These are phyloP conservation scores for Yamadazyma jaroonii DNA, from an alignment of 1,139 yeast species.

Conservation along the genomic window DNA sequence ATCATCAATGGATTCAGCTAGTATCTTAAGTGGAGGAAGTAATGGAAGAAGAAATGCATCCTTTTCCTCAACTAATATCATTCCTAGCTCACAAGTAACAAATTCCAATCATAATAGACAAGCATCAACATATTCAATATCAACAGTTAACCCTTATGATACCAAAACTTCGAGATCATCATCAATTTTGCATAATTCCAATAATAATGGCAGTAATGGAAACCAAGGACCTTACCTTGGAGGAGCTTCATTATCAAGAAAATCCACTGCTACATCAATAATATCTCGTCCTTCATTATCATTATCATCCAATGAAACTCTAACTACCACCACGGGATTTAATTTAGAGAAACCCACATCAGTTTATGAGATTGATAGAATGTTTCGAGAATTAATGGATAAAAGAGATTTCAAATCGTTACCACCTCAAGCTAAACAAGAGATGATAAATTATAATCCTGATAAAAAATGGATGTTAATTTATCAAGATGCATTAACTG, in stretches of 20 bases:
- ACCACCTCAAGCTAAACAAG: slow-evolving; percentile 74
- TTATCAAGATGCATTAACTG: slow-evolving; percentile 81
- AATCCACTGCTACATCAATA: slow-evolving; percentile 24
- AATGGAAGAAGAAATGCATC: slow-evolving; percentile 50
- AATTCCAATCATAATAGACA: slow-evolving; percentile 38
- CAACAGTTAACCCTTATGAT: slow-evolving; percentile 34
- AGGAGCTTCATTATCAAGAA: slow-evolving; percentile 17
- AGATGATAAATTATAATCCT: slow-evolving; percentile 70
- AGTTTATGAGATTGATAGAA: slow-evolving; percentile 57
- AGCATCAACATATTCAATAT: slow-evolving; percentile 39
- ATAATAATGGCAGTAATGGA: slow-evolving; percentile 1
- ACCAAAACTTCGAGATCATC: slow-evolving; percentile 16
- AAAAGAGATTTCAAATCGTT: slow-evolving; percentile 79
- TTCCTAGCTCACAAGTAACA: slow-evolving; percentile 31
- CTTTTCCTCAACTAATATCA: slow-evolving; percentile 16
- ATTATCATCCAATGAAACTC: slow-evolving; percentile 19
- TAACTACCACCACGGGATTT: slow-evolving; percentile 20
- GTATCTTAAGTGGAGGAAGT: slow-evolving; percentile 27
- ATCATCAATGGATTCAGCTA: slow-evolving; percentile 35
- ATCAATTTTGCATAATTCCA: slow-evolving; percentile 2
- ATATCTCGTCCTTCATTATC: slow-evolving; percentile 33
- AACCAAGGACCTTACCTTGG: slow-evolving; percentile 8
- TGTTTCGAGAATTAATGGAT: slow-evolving; percentile 71
- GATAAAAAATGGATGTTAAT: slow-evolving; percentile 92
- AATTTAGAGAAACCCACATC: slow-evolving; percentile 55